Evolutionary conservation across 164 flowering plant species (phyloP).

Genomic region (Chimonanthus salicifolius): DNA sequence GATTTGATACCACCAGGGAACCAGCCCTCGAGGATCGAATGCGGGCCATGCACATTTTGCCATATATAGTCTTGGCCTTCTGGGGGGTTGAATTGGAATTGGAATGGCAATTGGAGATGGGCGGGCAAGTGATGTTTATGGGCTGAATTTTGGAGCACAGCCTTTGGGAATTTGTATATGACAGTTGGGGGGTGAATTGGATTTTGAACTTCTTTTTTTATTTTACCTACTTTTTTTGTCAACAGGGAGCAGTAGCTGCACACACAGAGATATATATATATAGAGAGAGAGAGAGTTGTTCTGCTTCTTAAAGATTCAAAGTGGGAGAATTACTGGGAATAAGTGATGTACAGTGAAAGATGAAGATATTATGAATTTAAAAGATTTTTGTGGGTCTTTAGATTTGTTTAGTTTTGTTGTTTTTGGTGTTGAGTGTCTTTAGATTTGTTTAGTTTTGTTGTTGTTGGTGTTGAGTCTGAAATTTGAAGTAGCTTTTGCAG

Average conservation of each 20-base stretch:
- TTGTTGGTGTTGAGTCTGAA: not conserved
- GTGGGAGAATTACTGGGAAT: constrained; percentile 3
- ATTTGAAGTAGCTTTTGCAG: not conserved
- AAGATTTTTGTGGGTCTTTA: constrained; percentile 1
- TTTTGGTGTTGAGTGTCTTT: not conserved
- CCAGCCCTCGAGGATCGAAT: not conserved
- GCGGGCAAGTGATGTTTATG: not conserved
- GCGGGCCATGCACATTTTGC: not conserved
- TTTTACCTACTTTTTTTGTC: not conserved
- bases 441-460: not conserved
- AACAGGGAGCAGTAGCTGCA: too few species aligned
- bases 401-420: not conserved
- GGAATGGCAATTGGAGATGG: not conserved
- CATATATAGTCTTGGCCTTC: not conserved
- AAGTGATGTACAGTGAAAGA: constrained; percentile 13
- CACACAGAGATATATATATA: not conserved
- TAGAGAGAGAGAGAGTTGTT: constrained; percentile 1
- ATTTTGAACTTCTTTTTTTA: constrained; percentile 3
- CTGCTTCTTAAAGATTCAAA: not conserved
- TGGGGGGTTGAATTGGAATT: not conserved
- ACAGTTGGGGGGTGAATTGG: not conserved
- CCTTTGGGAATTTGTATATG: constrained; percentile 7
- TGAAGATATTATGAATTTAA: constrained; percentile 4
- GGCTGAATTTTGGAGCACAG: constrained; percentile 15
- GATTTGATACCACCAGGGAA: not conserved